Evolutionary conservation across 2,329 filamentous ascomycete species (phyloP), one percentile per base, ranked within the genome.

Genomic region (Chrysosporium queenslandicum): DNA sequence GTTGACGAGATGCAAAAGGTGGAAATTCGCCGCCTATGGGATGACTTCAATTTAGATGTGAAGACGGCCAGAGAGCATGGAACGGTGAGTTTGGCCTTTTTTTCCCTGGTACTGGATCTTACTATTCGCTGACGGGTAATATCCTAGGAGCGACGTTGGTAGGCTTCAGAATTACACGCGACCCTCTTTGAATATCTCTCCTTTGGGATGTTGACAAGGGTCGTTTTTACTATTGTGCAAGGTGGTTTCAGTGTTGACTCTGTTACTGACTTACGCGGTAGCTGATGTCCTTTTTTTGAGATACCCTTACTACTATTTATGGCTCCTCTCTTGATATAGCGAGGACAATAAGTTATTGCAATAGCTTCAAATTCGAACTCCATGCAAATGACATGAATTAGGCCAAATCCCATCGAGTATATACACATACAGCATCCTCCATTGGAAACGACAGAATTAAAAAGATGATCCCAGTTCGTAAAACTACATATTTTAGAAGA

Each of bases 31-130:
- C 72, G 72, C 18, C 68, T 91, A 12, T 87, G 82, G 66, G 67
- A 70, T 8, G 77, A 83, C 50, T 90, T 87, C 59, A 82, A 82
- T 65, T 69, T 73, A 1, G 79, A 76, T 57, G 69, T 87, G 21
- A 77, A 83, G 59, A 64, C 71, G 41, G 82, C 81, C 9, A 71
- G 80, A 59, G 71, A 77, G 14, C 30, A 43, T 12, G 40, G 49
- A 36, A 3, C 7, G 9, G 49, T 51, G 29, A 45, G 49, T 51
- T 37, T 47, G 3, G 4, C 23, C 9, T 23, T 11, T 12, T 20
- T 46, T 20, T 32, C 2, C 9, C 9, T 4, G 27, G 27, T 29
- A 9, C 27, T 37, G 18, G 18, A 25, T 25, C 23, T 16, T 25
- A 9, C 18, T 8, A 14, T 47, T 18, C 4, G 30, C 45, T 47